Conservation (phyloP, 1,284 basidiomycete genomes). For the Ceratorhiza oryzae-sativae region DNA sequence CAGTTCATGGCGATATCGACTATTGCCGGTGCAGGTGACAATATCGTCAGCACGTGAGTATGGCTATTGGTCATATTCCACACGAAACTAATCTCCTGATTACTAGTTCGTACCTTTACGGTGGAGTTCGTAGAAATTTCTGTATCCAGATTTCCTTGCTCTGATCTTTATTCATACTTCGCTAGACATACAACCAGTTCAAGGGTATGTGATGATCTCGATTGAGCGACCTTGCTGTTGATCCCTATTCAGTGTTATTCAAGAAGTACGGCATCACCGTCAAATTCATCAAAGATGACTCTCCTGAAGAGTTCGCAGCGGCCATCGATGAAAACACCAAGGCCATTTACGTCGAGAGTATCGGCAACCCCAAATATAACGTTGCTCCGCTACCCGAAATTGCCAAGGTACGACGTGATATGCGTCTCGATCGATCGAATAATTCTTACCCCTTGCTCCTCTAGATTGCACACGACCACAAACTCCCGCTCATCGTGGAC, state of each 20-base stretch:
- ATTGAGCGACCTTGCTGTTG: neutral
- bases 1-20: conserved; percentile 79
- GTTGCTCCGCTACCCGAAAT: conserved; percentile 76
- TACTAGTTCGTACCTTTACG: conserved; percentile 66
- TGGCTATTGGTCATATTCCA: neutral
- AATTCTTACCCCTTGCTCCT: neutral
- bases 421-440: neutral
- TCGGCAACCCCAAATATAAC: conserved; percentile 85
- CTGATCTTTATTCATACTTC: conserved; percentile 38
- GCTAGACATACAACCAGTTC: conserved; percentile 85
- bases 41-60: conserved; percentile 75
- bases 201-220: conserved; percentile 61
- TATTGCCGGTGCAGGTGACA: conserved; percentile 76
- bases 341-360: conserved; percentile 68
- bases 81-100: neutral
- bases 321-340: conserved; percentile 80
- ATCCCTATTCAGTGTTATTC: conserved; percentile 63
- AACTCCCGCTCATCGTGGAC: conserved; percentile 84
- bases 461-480: conserved; percentile 69
- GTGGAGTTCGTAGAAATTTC: conserved; percentile 60
- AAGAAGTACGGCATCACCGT: conserved; percentile 80
- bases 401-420: conserved; percentile 62
- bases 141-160: too few species aligned
- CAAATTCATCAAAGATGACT: conserved; percentile 73
- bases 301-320: conserved; percentile 70